Evolutionary conservation across 2,329 filamentous ascomycete genomes (phyloP).

Genomic region (Beauveria bassiana): DNA sequence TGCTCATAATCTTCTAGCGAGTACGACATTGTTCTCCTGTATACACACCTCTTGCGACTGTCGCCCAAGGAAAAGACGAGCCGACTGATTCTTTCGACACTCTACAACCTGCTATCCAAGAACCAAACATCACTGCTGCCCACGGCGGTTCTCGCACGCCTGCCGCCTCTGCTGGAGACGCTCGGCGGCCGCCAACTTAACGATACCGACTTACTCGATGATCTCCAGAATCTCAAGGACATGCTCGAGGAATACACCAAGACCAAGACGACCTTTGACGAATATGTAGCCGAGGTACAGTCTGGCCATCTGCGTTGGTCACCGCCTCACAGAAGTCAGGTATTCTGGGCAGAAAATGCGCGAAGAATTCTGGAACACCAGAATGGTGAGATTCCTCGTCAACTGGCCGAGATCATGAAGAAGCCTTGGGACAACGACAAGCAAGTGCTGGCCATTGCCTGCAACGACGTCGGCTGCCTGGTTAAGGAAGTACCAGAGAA

Average conservation of each 20-base stretch:
- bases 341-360: conserved; percentile 90
- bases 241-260: conserved; percentile 60
- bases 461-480: conserved; percentile 82
- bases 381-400: conserved; percentile 68
- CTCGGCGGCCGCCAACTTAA: conserved; percentile 54
- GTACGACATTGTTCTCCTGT: conserved; percentile 84
- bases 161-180: conserved; percentile 61
- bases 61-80: conserved; percentile 99
- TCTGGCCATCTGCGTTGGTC: conserved; percentile 88
- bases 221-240: conserved; percentile 52
- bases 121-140: conserved; percentile 71
- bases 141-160: conserved; percentile 74
- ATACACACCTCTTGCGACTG: conserved; percentile 82
- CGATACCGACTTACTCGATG: conserved; percentile 57
- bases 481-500: conserved; percentile 87
- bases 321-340: conserved; percentile 75
- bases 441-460: conserved; percentile 84
- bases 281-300: conserved; percentile 80
- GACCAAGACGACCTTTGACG: conserved; percentile 72
- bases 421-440: conserved; percentile 71
- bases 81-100: conserved; percentile 77
- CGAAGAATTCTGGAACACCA: conserved; percentile 78
- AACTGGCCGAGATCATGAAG: conserved; percentile 76
- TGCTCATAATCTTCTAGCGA: conserved; percentile 50
- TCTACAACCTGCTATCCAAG: conserved; percentile 71